Base-by-base conservation (phyloP, 2,329 filamentous ascomycete species). In the Zalaria obscura region DNA sequence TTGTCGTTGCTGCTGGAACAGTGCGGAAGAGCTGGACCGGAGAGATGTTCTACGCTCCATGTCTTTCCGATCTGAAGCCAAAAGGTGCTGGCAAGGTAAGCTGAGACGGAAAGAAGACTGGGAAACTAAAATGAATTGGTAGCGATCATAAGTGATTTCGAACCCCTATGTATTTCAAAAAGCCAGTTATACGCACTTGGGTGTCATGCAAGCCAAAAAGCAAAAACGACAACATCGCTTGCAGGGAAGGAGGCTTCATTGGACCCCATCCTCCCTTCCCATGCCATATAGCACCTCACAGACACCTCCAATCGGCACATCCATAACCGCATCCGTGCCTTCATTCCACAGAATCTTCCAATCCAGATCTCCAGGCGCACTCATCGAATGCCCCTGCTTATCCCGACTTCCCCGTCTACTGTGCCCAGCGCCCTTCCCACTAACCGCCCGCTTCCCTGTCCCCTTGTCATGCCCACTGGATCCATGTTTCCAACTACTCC, bases 251-350 rank as follows among this genome's bases (percentile, higher is more conserved):
- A 18, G 18, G 18, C 18, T 18, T 18, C 18, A 18, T 18, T 18
- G 18, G 29, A 32, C 34, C 38, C 34, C 54, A 51, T 55, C 51
- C 11, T 67, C 63, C 40, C 67, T 62, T 9, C 65, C 64, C 41
- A 75, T 73, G 0, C 86, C 88, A 61, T 96, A 98, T 25, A 98
- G 59, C 29, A 98, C 78, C 65, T 98, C 88, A 56, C 89, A 96
- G 2, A 96, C 89, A 1, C 89, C 91, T 6, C 87, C 88, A 49
- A 96, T 74, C 5, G 91, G 91, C 38, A 98, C 80, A 64, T 98
- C 91, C 83, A 98, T 83, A 5, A 96, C 91, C 1, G 87, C 91
- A 68, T 98, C 91, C 0, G 91, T 98, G 11, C 91, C 87, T 52
- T 84, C 79, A 54, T 78, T 87, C 91, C 91, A 98, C 11, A 93